Evolutionary conservation across 2,329 filamentous ascomycete species (phyloP).

Genomic region (Pseudocercospora fijiensis): DNA sequence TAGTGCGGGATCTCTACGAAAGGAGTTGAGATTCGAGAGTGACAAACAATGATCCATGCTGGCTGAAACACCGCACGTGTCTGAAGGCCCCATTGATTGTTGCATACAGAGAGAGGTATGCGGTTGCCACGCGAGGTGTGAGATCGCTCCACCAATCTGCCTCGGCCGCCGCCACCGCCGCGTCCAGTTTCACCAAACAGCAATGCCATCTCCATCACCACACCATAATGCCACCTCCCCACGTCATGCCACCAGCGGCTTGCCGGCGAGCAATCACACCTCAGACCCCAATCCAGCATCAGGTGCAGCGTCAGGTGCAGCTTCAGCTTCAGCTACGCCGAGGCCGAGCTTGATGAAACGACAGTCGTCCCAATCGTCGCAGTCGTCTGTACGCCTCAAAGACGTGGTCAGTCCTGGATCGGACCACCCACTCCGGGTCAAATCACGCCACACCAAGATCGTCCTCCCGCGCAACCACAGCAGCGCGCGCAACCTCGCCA

Average conservation of each 20-base stretch:
- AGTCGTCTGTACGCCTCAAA: conserved; percentile 16
- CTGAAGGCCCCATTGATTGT: background rate
- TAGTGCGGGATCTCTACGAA: too few relatives aligned
- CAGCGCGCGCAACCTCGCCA: conserved; percentile 36
- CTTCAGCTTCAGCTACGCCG: conserved; percentile 5
- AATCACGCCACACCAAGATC: conserved; percentile 33
- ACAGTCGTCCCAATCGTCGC: conserved; percentile 35
- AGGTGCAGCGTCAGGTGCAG: background rate
- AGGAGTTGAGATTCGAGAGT: background rate
- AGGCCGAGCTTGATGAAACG: conserved; percentile 32
- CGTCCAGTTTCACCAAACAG: background rate
- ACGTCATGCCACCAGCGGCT: background rate
- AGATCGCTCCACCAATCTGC: background rate
- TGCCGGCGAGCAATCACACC: background rate
- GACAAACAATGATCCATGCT: background rate
- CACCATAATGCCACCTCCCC: background rate
- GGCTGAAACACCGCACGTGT: background rate
- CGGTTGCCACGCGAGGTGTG: conserved; percentile 1
- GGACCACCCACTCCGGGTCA: conserved; percentile 26
- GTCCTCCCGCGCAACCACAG: conserved; percentile 37
- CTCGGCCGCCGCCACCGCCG: background rate
- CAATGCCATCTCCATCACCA: background rate
- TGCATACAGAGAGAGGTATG: background rate
- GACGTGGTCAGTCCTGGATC: conserved; percentile 31
- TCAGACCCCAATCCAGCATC: background rate